A percentile compares a stretch with the other conserved stretches of the same genome.
Conservation (phyloP, 2,329 filamentous ascomycete species). For the Fusarium stilboides region DNA sequence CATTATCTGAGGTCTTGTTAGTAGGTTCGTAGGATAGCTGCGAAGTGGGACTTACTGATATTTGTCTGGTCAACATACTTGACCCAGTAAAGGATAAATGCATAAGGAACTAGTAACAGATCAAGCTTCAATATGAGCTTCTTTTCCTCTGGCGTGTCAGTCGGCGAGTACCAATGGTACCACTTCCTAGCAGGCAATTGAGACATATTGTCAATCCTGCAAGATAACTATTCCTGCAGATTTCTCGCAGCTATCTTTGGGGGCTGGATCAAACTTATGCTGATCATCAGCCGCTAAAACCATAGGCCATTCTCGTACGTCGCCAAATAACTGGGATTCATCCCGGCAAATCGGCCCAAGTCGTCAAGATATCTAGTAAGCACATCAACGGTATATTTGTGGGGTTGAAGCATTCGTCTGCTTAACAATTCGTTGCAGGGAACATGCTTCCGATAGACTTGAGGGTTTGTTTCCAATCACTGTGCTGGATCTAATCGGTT, state of each 20-base stretch:
- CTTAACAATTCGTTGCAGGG: not conserved
- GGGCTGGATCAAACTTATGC: not conserved
- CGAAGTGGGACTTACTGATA: slow-evolving; percentile 26
- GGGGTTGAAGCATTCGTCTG: not conserved
- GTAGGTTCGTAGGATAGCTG: not conserved
- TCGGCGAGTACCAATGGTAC: slow-evolving; percentile 63
- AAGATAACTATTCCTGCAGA: not conserved
- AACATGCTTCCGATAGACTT: not conserved
- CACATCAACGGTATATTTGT: not conserved
- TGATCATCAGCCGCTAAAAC: not conserved
- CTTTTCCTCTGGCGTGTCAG: slow-evolving; percentile 57
- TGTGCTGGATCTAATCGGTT: not conserved
- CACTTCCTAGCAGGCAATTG: slow-evolving; percentile 21
- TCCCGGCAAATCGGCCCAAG: not conserved
- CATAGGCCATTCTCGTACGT: not conserved
- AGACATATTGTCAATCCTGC: slow-evolving; percentile 16
- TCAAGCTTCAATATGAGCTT: slow-evolving; percentile 70
- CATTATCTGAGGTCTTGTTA: slow-evolving; percentile 33
- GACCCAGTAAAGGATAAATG: slow-evolving; percentile 39
- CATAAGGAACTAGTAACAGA: slow-evolving; percentile 68
- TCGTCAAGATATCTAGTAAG: not conserved
- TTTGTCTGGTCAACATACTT: slow-evolving; percentile 44
- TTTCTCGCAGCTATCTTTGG: not conserved
- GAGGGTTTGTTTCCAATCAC: not conserved
- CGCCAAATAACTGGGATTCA: not conserved